Evolutionary conservation across 1,284 basidiomycete species (phyloP).

Genomic region (Rhodotorula sp.): DNA sequence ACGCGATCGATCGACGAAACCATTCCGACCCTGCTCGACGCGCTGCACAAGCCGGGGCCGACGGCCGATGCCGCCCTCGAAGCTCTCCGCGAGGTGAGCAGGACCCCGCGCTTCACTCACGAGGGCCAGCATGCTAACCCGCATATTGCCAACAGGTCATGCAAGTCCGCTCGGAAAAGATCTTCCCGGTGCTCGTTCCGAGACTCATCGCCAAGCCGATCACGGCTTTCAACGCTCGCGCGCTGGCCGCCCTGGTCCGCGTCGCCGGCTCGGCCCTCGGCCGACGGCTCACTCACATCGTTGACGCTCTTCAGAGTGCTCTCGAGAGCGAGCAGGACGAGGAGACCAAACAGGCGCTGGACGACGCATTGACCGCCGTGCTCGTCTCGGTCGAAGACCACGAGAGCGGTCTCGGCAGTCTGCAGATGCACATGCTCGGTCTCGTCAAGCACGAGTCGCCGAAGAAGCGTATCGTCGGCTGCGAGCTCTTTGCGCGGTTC

Average conservation of each 20-base stretch:
- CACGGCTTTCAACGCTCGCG: conserved; percentile 93
- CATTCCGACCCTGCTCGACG: conserved; percentile 90
- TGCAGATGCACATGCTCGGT: conserved; percentile 85
- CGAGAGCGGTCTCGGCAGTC: conserved; percentile 76
- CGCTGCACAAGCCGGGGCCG: conserved; percentile 84
- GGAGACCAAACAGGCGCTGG: conserved; percentile 69
- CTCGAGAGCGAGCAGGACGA: conserved; percentile 63
- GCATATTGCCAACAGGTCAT: conserved; percentile 33
- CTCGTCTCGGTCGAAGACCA: conserved; percentile 74
- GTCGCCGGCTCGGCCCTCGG: conserved; percentile 90
- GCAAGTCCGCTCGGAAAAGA: conserved; percentile 77
- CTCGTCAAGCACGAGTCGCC: conserved; percentile 75
- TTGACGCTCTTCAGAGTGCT: conserved; percentile 72
- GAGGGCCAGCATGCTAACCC: conserved; percentile 50
- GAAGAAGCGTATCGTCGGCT: conserved; percentile 71
- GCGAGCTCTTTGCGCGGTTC: conserved; percentile 73
- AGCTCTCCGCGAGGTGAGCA: conserved; percentile 78
- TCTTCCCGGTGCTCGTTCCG: conserved; percentile 97
- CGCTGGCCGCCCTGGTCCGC: conserved; percentile 82
- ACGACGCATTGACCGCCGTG: conserved; percentile 70
- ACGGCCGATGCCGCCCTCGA: conserved; percentile 88
- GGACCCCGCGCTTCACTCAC: not conserved
- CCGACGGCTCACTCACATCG: conserved; percentile 71
- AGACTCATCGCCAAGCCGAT: conserved; percentile 87
- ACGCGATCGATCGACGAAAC: conserved; percentile 92